Base-by-base conservation (phyloP, 305 asterid species). In the Fraxinus xanthoxyloides region DNA sequence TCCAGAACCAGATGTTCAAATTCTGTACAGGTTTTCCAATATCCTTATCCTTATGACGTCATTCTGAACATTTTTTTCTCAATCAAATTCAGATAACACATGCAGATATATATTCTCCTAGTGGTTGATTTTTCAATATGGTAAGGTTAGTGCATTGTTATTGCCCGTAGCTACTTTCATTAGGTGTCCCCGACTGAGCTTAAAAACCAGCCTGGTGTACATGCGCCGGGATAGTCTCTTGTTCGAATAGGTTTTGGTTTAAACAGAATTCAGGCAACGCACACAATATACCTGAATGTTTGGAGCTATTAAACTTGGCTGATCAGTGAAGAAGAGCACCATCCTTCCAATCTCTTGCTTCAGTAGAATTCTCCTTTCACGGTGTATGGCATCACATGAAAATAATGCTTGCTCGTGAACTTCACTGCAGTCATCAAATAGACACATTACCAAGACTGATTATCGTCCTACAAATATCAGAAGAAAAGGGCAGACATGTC, bases 281-380 rank as follows among this genome's bases (percentile, higher is more conserved):
- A 51, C 72, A 43, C 69, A 63, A 23, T 51, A 19, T 76, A 97
- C 99, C 99, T 97, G 99, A 86, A 97, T 93, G 90, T 94, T 97
- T 84, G 99, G 99, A 86, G 99, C 99, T 89, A 97, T 87, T 84
- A 97, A 85, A 90, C 98, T 97, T 82, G 99, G 99, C 88, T 97
- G 99, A 84, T 97, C 99, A 36, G 98, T 91, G 82, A 97, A 97
- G 90, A 97, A 97, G 78, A 97, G 93, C 79, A 91, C 97, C 98
- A 93, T 97, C 87, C 99, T 91, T 87, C 99, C 98, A 36, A 97
- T 97, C 89, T 97, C 99, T 89, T 97, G 99, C 93, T 94, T 97
- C 88, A 97, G 82, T 82, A 97, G 84, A 84, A 93, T 90, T 86
- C 99, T 93, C 89, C 99, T 88, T 78, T 94, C 99, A 38, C 87